Base-by-base conservation (phyloP, 805 yeast genomes). In the Kluyveromyces nonfermentans region DNA sequence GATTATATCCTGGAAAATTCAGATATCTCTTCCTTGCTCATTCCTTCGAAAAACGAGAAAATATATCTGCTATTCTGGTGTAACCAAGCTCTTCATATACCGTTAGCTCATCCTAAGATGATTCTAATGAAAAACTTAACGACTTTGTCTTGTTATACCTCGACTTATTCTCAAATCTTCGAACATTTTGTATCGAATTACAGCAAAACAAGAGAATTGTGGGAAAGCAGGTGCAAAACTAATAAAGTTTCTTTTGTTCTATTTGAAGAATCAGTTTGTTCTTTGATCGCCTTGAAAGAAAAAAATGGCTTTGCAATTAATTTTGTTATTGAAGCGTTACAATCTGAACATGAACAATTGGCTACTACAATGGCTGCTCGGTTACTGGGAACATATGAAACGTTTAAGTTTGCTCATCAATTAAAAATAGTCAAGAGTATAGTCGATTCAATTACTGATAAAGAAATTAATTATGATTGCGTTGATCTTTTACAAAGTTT, bases 201-300 rank as follows among this genome's bases (percentile, higher is more conserved):
- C 63, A 50, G 76, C 17, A 46, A 49, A 0, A 54, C 71, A n/a
- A 73, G 89, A 58, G 55, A 54, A 4, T 20, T 42, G 0, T 74
- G 80, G 77, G 61, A 60, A 34, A 34, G 42, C 1, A 64, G 65
- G 47, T 75, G 84, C 48, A 59, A 57, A 2, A 61, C 58, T 12
- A 73, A 76, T 38, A 77, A 77, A 41, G 65, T 78, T 30, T 69
- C 74, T 37, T 73, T 78, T 49, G 60, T 57, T 17, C 68, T 63
- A 0, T 76, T 86, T 43, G 96, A 88, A 56, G 47, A 53, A 2
- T 67, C 72, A 5, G 58, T 87, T 10, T 71, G 83, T 17, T 67
- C 72, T n/a, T 62, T 83, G 43, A 74, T 87, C 14, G 73, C 83
- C 6, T 67, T 73, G 8, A 78, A 73, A 48, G 94, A 85, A 46